Percentiles rank a stretch among this genome's conserved stretches.
Evolutionary conservation across 345 rosid species (phyloP).

Genomic region (Ceriops zippeliana): DNA sequence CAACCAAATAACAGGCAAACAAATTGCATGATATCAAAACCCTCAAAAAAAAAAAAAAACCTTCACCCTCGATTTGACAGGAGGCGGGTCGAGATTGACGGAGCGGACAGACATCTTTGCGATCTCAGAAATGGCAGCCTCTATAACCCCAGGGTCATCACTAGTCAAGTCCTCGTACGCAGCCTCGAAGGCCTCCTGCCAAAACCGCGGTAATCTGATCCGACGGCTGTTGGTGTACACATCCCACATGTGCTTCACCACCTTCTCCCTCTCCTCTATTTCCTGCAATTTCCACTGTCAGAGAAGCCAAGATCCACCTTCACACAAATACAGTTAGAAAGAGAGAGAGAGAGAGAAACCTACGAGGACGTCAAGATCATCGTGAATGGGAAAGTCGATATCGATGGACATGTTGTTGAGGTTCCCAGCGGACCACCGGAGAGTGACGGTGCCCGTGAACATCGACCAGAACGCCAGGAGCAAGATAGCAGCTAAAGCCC

Average conservation of each 20-base stretch:
- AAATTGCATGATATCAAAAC: background rate
- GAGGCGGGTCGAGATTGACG: conserved; percentile 50
- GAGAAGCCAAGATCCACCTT: conserved; percentile 1
- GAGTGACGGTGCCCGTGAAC: conserved; percentile 76
- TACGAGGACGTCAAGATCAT: conserved; percentile 67
- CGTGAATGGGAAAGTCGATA: conserved; percentile 38
- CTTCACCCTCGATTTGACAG: conserved; percentile 54
- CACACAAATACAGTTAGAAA: background rate
- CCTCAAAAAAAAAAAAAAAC: conserved; percentile 11
- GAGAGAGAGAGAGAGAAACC: conserved; percentile 9
- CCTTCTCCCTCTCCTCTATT: conserved; percentile 85
- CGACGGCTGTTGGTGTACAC: conserved; percentile 59
- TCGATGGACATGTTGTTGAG: conserved; percentile 57
- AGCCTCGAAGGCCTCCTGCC: conserved; percentile 79
- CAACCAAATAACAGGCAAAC: background rate
- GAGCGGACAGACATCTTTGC: conserved; percentile 66
- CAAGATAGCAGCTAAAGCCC: conserved; percentile 69
- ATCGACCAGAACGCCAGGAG: conserved; percentile 76
- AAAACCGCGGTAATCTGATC: conserved; percentile 65
- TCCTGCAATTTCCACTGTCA: conserved; percentile 38
- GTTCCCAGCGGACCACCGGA: conserved; percentile 69
- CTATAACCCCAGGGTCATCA: conserved; percentile 57
- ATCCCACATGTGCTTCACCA: conserved; percentile 89
- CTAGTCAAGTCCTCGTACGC: conserved; percentile 79
- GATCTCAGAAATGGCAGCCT: conserved; percentile 61